Conservation (phyloP, 345 rosid species). For the Populus deltoides region DNA sequence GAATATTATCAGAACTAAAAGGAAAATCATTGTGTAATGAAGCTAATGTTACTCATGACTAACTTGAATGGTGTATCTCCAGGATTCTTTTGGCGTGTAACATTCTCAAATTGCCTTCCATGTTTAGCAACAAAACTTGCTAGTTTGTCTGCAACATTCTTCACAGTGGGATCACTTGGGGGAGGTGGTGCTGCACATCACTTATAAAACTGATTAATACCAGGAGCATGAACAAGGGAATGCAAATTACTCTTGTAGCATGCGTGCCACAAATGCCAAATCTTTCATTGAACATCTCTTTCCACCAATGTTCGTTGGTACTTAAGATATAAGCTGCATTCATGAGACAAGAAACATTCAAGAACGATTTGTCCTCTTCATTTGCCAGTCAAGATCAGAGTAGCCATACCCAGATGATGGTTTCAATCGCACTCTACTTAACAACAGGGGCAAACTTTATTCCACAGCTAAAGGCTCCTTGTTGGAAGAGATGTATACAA, state of each 20-base stretch:
- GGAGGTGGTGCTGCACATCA: conserved; percentile 97
- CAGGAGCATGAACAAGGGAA: conserved; percentile 95
- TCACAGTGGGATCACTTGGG: conserved; percentile 88
- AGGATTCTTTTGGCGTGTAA: conserved; percentile 93
- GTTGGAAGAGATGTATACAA: background rate
- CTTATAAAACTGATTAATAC: conserved; percentile 99
- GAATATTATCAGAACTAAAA: conserved; percentile 2
- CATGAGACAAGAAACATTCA: conserved; percentile 81
- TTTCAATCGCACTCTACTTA: conserved; percentile 12
- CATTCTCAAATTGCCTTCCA: conserved; percentile 91
- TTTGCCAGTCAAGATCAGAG: conserved; percentile 39
- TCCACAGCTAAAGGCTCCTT: background rate
- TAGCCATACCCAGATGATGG: conserved; percentile 25
- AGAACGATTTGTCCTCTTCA: conserved; percentile 56
- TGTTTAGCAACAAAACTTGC: conserved; percentile 97
- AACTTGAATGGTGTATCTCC: conserved; percentile 95
- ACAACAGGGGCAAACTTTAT: conserved; percentile 11
- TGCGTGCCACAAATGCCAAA: conserved; percentile 86
- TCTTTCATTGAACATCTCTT: conserved; percentile 89
- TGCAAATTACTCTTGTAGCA: conserved; percentile 97
- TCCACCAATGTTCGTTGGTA: conserved; percentile 86
- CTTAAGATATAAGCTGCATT: conserved; percentile 93
- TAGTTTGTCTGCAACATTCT: conserved; percentile 93
- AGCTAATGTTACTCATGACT: conserved; percentile 18
- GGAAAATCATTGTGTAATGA: conserved; percentile 6